Evolutionary conservation across 805 yeast species (phyloP), one percentile per base, ranked within the genome.

Genomic region (Yamadazyma akitaensis): DNA sequence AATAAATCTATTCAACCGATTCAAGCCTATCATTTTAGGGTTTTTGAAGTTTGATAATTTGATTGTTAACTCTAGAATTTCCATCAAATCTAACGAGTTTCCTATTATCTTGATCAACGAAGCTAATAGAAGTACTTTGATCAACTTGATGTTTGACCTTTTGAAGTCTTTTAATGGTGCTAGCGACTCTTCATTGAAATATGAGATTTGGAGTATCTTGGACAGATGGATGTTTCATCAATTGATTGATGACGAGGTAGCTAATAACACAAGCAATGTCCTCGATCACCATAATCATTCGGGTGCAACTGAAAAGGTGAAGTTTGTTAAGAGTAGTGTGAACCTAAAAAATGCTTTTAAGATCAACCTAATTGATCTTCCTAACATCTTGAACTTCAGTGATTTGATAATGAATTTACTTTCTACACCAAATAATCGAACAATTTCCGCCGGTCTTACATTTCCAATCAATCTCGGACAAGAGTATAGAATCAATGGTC

Each of bases 381-480:
- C 74, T 1, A 60, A 68, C 75, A 78, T 80, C 0, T 51, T 70
- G 2, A 95, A 91, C 0, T 86, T 91, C 50, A 65, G 80, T 2
- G 67, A 68, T 17, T 67, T 92, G 18, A 48, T 88, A 18, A 70
- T 72, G 2, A 66, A 56, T 8, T 65, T 84, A 43, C 46, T 76
- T 63, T 46, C 54, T 36, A 58, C 68, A 37, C 43, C 88, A 14
- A 76, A 54, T 58, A 28, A 42, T n/a, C 21, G 13, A 8, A 24
- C 38, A 19, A 16, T 10, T 48, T 53, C 26, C 55, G 62, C 2
- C 33, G 46, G 57, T 5, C 57, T 82, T 12, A 72, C 80, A 11
- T 85, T 73, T 55, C 96, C 96, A 0, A 55, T 68, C 6, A 79
- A 76, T 43, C 61, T 89, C 24, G 96, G 96, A 0, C 60, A 61